Evolutionary conservation across 345 rosid genomes (phyloP).

Genomic region (Populus ilicifolia): DNA sequence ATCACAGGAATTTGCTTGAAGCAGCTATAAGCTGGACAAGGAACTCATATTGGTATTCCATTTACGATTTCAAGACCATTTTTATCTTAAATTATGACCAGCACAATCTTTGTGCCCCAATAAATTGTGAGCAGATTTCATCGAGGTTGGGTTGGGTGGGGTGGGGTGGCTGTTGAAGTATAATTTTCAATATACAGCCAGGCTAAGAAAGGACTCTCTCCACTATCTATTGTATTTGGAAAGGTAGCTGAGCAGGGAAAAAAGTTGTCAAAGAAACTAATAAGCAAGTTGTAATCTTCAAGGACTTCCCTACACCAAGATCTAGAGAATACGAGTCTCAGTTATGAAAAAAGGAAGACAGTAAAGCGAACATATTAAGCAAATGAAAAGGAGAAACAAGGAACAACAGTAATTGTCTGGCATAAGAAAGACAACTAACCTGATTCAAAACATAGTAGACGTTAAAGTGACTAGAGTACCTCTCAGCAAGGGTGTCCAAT

Average conservation of each 20-base stretch:
- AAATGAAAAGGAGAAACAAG: neutral
- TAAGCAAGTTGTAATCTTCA: neutral
- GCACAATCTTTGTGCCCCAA: neutral
- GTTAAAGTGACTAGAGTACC: constrained; percentile 62
- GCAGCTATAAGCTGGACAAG: neutral
- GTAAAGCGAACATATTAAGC: neutral
- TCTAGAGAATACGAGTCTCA: neutral
- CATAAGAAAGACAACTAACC: constrained; percentile 39
- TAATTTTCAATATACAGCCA: neutral
- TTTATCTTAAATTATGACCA: no score
- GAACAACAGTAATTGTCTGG: neutral
- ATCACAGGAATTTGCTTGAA: neutral
- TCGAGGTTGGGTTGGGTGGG: neutral
- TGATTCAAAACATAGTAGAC: constrained; percentile 85
- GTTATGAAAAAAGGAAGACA: neutral
- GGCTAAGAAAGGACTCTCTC: neutral
- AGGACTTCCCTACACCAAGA: neutral
- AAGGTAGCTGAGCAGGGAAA: neutral
- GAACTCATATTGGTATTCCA: neutral
- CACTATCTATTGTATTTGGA: neutral
- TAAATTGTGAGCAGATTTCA: neutral
- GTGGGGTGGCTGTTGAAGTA: neutral
- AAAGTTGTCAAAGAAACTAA: neutral
- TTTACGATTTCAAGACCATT: no score
- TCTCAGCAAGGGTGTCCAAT: constrained; percentile 64